Conservation (phyloP, 805 yeast species). For the Candida insectorum region DNA sequence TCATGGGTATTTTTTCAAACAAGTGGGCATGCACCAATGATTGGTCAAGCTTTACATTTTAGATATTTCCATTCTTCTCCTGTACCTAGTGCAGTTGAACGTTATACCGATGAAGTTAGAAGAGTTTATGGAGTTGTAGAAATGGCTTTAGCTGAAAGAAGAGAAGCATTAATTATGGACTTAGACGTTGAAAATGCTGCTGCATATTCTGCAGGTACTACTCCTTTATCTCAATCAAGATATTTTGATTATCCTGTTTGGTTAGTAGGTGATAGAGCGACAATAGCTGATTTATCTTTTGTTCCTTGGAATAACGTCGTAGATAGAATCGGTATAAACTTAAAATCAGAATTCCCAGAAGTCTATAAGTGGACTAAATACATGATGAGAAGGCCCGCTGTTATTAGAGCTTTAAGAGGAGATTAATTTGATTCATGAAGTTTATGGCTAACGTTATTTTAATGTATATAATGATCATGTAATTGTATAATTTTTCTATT, state of each 20-base stretch:
- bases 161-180: constrained; percentile 88
- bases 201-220: constrained; percentile 81
- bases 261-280: constrained; percentile 79
- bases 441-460: background rate
- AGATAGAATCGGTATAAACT: constrained; percentile 84
- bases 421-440: no score
- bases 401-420: constrained; percentile 79
- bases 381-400: constrained; percentile 95
- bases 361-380: constrained; percentile 94
- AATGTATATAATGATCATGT: constrained; percentile 1
- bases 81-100: constrained; percentile 83
- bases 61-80: constrained; percentile 83
- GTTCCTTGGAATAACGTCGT: constrained; percentile 98
- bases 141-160: constrained; percentile 89
- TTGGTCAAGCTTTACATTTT: constrained; percentile 94
- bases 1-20: constrained; percentile 95
- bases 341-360: constrained; percentile 87
- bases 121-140: constrained; percentile 92
- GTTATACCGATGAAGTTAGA: constrained; percentile 89
- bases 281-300: constrained; percentile 88
- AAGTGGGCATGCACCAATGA: constrained; percentile 98
- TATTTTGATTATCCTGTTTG: constrained; percentile 93
- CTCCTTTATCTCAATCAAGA: constrained; percentile 79
- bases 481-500: no score
- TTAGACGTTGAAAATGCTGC: constrained; percentile 84